Evolutionary conservation across 164 flowering plant species (phyloP), one percentile per base, ranked within the genome.

Genomic region (Aristolochia fimbriata): DNA sequence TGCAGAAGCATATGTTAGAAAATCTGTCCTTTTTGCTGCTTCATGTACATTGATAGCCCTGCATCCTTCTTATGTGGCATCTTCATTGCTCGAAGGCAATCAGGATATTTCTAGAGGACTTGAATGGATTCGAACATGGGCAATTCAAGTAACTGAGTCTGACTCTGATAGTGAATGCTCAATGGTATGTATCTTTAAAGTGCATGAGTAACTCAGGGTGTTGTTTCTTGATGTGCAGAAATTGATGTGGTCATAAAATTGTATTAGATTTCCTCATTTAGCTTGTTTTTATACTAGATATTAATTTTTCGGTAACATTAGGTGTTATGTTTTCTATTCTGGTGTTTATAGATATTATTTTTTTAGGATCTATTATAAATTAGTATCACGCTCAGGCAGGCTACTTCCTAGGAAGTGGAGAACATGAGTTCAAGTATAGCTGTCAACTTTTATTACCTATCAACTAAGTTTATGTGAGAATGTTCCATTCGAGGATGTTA

Each of bases 121-220:
- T 62, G 99, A 93, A 63, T 93, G 99, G 99, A 64, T 93, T 65
- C 96, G 96, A 46, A 78, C 79, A 6, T 86, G 86, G 88, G 84
- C 96, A n/a, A 77, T 86, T 61, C 72, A 81, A 49, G 79, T 82
- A 37, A 80, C 79, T 67, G 99, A 93, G 55, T 75, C 89, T 25
- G 99, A 93, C 70, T 65, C 82, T 0, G 97, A 93, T 60, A 79
- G 71, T 59, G 99, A 88, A 30, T 93, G 97, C 73, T 85, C 87
- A 58, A 71, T 72, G 62, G 99, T 93, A 78, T 19, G 17, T 16
- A n/a, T 15, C 8, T 27, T 30, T 13, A 2, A 20, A 22, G n/a
- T 17, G 12, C 21, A 1, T 53, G 27, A 23, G 2, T 24, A 21
- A 14, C 8, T 21, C 22, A n/a, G 25, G 9, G 13, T 23, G 15